Base-by-base conservation (phyloP, 2,329 filamentous ascomycete species). In the Exophiala mesophila region DNA sequence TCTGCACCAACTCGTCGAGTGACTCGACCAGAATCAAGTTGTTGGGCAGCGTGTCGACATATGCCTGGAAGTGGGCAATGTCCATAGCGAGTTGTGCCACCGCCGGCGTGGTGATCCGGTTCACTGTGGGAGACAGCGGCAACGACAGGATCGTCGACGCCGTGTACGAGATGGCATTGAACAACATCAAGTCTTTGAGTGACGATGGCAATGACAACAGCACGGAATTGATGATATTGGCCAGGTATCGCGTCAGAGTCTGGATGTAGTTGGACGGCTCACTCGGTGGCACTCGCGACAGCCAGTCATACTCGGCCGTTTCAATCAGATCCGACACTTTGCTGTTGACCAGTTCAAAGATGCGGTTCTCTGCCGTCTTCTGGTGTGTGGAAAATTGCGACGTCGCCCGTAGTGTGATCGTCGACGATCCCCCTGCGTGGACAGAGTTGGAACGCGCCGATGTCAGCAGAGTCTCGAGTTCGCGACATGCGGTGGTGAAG, bases 321-420 rank as follows among this genome's bases (percentile, higher is more conserved):
- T 96, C 90, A 41, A 98, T 85, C 8, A 98, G 76, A 61, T 98
- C 92, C 59, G 97, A 90, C 56, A 98, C 97, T 70, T 98, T 98
- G 44, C 86, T 94, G 67, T 98, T 97, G 50, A 98, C 92, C 0
- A 98, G 77, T 66, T 98, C 94, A 59, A 98, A 98, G 44, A 98
- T 97, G 23, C 94, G 84, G 67, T 96, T 95, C 61, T 96, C 90
- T 0, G 92, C 92, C 1, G 85, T 88, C 68, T 97, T 96, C 67
- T 96, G 96, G 60, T 94, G 89, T 57, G 77, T 82, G 29, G 81
- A 77, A 63, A 98, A 98, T 46, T 87, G 78, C 53, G 88, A 83
- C 0, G 92, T 97, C 0, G 94, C 92, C 12, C 39, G 42, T 19
- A 52, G 37, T 5, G 49, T 30, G 30, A 55, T 42, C 20, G 39